Evolutionary conservation across 331 rosid genomes (phyloP).

Genomic region (Rosa hybrid): DNA sequence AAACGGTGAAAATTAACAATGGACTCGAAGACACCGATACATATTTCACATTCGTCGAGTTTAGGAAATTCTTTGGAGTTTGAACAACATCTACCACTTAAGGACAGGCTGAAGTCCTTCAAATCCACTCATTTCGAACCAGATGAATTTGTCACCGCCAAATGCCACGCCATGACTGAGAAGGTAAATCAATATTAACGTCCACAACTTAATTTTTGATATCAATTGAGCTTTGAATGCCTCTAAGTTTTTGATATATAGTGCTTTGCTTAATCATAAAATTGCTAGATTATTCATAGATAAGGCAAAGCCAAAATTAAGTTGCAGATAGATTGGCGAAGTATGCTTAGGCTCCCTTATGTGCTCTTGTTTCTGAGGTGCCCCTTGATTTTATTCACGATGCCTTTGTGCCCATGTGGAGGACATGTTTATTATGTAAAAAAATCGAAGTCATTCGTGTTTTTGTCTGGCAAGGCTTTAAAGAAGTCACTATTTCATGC

Average conservation of each 20-base stretch:
- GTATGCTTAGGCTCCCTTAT: no score
- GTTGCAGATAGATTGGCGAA: no score
- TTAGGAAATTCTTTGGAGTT: conserved; percentile 53
- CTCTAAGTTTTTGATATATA: background rate
- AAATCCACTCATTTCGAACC: conserved; percentile 68
- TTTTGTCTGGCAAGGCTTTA: no score
- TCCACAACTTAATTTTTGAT: background rate
- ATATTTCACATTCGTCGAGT: conserved; percentile 56
- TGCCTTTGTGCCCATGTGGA: no score
- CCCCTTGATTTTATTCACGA: no score
- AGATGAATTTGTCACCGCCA: conserved; percentile 59
- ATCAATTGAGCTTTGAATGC: background rate
- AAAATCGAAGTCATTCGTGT: no score
- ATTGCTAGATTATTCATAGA: background rate
- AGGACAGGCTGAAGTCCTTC: conserved; percentile 67
- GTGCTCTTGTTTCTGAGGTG: no score
- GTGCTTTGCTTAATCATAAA: background rate
- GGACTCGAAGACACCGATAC: conserved; percentile 33
- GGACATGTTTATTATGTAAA: no score
- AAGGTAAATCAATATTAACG: conserved; percentile 40
- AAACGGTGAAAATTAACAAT: conserved; percentile 17
- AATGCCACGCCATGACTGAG: conserved; percentile 74
- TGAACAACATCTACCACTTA: conserved; percentile 61
- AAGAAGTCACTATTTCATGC: no score
- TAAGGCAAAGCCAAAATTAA: background rate